Percentiles rank a stretch among this genome's conserved stretches.
Conservation (phyloP, 441 rosid species). For the Cnidoscolus chayamansa region DNA sequence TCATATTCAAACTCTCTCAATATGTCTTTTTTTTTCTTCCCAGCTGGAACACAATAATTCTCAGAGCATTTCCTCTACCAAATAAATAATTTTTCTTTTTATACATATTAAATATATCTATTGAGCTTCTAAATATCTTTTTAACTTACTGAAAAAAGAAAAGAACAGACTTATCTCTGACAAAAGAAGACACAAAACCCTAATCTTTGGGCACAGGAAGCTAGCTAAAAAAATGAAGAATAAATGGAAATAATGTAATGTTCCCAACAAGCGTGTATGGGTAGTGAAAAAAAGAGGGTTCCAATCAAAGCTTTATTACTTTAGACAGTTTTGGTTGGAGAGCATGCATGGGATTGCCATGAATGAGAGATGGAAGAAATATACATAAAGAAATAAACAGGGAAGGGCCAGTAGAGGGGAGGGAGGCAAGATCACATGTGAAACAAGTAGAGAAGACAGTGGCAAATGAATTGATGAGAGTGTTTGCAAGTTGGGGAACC, state of each 20-base stretch:
- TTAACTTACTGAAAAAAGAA: no score
- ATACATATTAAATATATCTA: no score
- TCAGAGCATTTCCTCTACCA: no score
- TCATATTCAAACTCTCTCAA: no score
- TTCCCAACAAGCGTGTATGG: constrained; percentile 26
- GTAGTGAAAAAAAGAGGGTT: constrained; percentile 21
- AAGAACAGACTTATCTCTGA: no score
- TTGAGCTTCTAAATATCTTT: no score
- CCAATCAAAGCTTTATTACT: constrained; percentile 14
- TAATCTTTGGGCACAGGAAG: constrained; percentile 19
- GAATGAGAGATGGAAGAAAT: constrained; percentile 8
- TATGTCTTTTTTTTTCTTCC: no score
- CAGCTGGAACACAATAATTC: no score
- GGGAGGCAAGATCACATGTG: constrained; percentile 8
- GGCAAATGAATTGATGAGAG: constrained; percentile 32
- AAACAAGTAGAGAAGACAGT: constrained; percentile 5
- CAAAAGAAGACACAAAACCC: neutral
- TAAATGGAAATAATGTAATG: constrained; percentile 27
- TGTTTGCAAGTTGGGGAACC: constrained; percentile 44
- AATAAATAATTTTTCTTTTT: no score
- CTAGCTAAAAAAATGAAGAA: constrained; percentile 20
- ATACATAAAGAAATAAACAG: neutral
- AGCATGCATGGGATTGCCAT: constrained; percentile 19
- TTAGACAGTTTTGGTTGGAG: neutral
- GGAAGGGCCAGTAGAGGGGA: neutral